Evolutionary conservation across 2,329 filamentous ascomycete species (phyloP), one percentile per base, ranked within the genome.

Genomic region (Aspergillus oerlinghausenensis): DNA sequence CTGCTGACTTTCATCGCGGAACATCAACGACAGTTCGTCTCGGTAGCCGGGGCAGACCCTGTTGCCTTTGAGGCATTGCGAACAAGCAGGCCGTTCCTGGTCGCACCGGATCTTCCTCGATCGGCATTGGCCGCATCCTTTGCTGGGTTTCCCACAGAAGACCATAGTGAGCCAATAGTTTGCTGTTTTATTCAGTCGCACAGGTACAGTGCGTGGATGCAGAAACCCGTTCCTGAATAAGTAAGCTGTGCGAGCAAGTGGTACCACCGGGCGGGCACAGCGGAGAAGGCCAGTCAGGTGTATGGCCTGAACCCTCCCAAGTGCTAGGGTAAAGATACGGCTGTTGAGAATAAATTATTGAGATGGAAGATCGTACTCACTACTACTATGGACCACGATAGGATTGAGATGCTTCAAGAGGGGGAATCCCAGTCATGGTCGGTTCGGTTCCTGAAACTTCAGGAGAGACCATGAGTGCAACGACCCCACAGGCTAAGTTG

Each of bases 1-100:
- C 64, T 85, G 83, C 63, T 77, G 81, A 64, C 82, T 87, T 71
- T 88, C 84, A 73, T 88, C 84, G 40, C 84, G 82, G 67, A 88
- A 88, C 80, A 87, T 82, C 56, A 87, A 75, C 32, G 84, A 84
- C 35, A 87, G 73, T 68, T 85, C 82, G 60, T 87, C 84, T 62
- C 85, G 79, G 64, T 88, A 87, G 6, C 85, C 85, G 21, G 84
- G 83, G 63, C 85, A 88, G 64, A 75, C 79, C 69, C 84, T 83
- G 65, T 80, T 79, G 49, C 84, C 79, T 43, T 84, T 82, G 48
- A 81, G 74, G 66, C 85, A 87, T 75, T 87, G 84, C 25, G 83
- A 83, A 65, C 85, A 88, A 64, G 82, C 78, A 4, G 85, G 84
- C 43, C 75, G 77, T 49, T 79, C 77, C 67, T 84, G 84, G 69